These are phyloP conservation scores for Rhododendron vialii DNA, from an alignment of 148 eudicot genomes.

Conservation along the genomic window DNA sequence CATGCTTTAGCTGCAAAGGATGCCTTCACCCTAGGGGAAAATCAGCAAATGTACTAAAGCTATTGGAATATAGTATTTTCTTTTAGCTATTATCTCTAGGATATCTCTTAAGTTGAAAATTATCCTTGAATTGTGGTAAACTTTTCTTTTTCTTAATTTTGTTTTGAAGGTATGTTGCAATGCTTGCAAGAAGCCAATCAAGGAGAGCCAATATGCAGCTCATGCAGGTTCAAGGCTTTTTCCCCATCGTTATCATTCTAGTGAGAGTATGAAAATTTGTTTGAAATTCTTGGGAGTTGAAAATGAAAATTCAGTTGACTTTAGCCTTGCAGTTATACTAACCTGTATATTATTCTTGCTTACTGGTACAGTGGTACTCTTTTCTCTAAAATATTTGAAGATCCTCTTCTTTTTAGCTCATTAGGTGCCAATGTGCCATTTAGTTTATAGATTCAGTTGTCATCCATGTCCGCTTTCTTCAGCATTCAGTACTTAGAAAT, in stretches of 20 bases:
- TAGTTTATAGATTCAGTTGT: background rate
- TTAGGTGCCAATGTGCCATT: background rate
- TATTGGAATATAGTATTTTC: background rate
- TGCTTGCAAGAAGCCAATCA: slow-evolving; percentile 79
- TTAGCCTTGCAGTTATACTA: background rate
- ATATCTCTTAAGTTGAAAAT: background rate
- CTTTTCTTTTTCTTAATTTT: slow-evolving; percentile 11
- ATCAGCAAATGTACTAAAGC: background rate
- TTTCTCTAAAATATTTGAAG: background rate
- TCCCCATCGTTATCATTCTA: background rate
- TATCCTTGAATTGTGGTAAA: background rate
- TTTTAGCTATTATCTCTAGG: background rate
- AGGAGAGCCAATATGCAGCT: slow-evolving; percentile 59
- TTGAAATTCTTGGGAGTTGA: slow-evolving; percentile 1
- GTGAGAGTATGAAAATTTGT: background rate
- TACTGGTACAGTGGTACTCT: background rate
- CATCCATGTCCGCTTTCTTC: background rate
- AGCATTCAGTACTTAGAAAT: background rate
- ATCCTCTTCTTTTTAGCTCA: background rate
- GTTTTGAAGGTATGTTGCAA: slow-evolving; percentile 65
- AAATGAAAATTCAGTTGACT: background rate
- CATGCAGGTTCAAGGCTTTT: slow-evolving; percentile 62
- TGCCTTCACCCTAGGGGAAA: background rate
- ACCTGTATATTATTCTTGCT: background rate
- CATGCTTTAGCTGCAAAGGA: background rate